A percentile compares a stretch with the other conserved stretches of the same genome.
These are phyloP conservation scores for Adansonia madagascariensis DNA, from an alignment of 441 rosid genomes.

Conservation along the genomic window DNA sequence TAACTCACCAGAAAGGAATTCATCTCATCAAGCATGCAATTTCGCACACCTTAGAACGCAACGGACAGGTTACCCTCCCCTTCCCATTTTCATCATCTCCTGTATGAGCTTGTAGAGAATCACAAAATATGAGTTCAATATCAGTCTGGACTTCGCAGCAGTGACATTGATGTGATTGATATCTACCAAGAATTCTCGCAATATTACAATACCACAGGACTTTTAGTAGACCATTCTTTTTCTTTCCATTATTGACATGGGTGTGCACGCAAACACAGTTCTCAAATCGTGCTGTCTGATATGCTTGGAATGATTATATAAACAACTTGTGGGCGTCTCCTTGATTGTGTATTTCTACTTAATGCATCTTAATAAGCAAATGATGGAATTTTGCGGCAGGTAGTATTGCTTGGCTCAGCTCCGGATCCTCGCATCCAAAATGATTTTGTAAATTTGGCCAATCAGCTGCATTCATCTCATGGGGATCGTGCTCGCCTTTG, in stretches of 20 bases:
- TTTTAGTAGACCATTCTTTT: not conserved
- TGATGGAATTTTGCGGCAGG: constrained; percentile 49
- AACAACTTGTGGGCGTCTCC: not conserved
- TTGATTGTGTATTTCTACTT: constrained; percentile 4
- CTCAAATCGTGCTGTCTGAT: no score
- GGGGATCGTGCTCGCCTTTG: constrained; percentile 74
- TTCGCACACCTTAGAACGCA: constrained; percentile 72
- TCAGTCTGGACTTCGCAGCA: constrained; percentile 6
- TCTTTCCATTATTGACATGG: not conserved
- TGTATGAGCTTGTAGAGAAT: not conserved
- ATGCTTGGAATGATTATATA: constrained; percentile 12
- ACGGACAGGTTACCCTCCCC: constrained; percentile 68
- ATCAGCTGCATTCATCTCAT: constrained; percentile 74
- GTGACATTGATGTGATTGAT: constrained; percentile 20
- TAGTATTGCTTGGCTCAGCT: constrained; percentile 94
- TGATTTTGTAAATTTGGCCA: constrained; percentile 84
- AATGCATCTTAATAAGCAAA: constrained; percentile 4
- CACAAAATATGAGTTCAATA: constrained; percentile 9
- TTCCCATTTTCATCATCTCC: not conserved
- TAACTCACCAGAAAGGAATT: constrained; percentile 97
- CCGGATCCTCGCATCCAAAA: constrained; percentile 96
- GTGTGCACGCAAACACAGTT: no score
- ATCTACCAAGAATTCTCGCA: constrained; percentile 2
- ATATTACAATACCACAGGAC: not conserved
- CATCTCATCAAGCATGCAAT: constrained; percentile 97